Base-by-base conservation (phyloP, 768 basidiomycete genomes). In the Lyophyllum atratum region DNA sequence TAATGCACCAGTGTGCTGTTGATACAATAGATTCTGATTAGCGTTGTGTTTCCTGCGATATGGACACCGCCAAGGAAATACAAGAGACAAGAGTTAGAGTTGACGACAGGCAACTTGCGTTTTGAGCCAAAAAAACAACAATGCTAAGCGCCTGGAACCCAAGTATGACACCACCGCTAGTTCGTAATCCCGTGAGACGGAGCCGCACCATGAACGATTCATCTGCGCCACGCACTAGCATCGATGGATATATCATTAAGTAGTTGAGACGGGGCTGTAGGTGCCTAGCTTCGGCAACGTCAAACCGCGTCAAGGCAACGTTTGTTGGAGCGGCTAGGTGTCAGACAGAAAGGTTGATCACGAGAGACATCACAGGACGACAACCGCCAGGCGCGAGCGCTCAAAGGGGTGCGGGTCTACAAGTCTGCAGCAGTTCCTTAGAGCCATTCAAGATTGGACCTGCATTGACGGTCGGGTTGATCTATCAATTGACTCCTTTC, bases 191-290 rank as follows among this genome's bases (percentile, higher is more conserved):
- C 19, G 26, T 28, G 46, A n/a, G 9, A 37, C 3, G 33, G 33
- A 49, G 33, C 19, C 21, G 37, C 54, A 49, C 28, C 22, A 34
- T 29, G 34, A 49, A 42, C 4, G 37, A 40, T 25, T 48, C 26
- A 21, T 48, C 26, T 55, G 54, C 54, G 54, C 54, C 54, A 55
- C 54, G 54, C 31, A 40, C n/a, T 42, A 39, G 22, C 21, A 48
- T 21, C 39, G 26, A 17, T 15, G 37, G 37, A 39, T 19, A 10
- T 43, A 29, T 46, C 45, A 25, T 2, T 46, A 26, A 4, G 25
- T 46, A 3, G 31, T 37, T 39, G 31, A 50, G 19, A 33, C 33
- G 22, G 33, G 49, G 33, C n/a, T 22, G n/a, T 14, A n/a, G 39
- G 28, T 44, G 21, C 40, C 33, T 22, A 6, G 17, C 42, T 43